Conservation (phyloP, 768 basidiomycete species). For the Rubroboletus pulcherrimus region DNA sequence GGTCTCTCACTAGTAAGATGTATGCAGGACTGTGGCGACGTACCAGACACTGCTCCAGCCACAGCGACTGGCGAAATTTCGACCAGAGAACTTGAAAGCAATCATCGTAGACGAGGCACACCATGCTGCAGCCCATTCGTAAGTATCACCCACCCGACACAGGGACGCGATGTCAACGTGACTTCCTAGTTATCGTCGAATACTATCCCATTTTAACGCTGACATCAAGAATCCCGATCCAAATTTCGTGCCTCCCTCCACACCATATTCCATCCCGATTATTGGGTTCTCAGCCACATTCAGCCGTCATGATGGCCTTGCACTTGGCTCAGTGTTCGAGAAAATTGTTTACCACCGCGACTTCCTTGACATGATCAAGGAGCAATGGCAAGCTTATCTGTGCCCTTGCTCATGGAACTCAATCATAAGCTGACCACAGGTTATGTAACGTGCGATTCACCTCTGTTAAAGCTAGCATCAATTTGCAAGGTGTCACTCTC, state of each 20-base stretch:
- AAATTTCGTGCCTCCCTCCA: constrained; percentile 33
- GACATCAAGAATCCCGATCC: constrained; percentile 55
- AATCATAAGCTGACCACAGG: constrained; percentile 39
- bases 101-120: constrained; percentile 93
- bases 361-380: constrained; percentile 89
- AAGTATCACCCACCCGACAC: constrained; percentile 5
- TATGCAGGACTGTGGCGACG: constrained; percentile 74
- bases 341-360: constrained; percentile 90
- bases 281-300: constrained; percentile 97
- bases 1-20: background rate
- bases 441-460: constrained; percentile 86
- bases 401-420: background rate
- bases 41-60: constrained; percentile 77
- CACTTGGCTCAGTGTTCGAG: constrained; percentile 85
- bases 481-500: constrained; percentile 64
- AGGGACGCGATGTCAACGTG: constrained; percentile 1
- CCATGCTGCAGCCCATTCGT: constrained; percentile 92
- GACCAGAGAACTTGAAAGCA: constrained; percentile 61
- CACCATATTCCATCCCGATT: constrained; percentile 63
- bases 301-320: constrained; percentile 85
- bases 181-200: constrained; percentile 62
- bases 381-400: constrained; percentile 61
- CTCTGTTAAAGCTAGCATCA: constrained; percentile 68
- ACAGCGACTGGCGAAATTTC: constrained; percentile 70
- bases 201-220: constrained; percentile 80